These are phyloP conservation scores for Aspergillus ostianus DNA, from an alignment of 495 filamentous ascomycete species.

Conservation along the genomic window DNA sequence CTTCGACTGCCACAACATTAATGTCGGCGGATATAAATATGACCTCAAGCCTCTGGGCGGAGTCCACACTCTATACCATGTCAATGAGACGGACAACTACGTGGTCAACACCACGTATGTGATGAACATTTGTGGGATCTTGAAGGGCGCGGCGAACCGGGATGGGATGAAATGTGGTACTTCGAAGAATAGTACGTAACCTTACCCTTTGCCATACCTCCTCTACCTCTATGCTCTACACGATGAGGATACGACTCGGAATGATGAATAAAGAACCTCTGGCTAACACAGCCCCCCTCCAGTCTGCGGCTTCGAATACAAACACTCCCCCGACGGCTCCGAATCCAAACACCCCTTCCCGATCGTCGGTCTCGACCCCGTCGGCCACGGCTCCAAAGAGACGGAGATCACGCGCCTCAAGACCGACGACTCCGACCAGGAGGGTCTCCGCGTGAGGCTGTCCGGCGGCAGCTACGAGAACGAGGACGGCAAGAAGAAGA, in stretches of 20 bases:
- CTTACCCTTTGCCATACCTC: not conserved
- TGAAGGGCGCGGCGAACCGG: conserved; percentile 58
- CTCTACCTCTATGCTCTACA: too few relatives aligned
- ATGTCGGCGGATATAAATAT: conserved; percentile 56
- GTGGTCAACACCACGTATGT: conserved; percentile 77
- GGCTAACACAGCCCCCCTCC: conserved; percentile 10
- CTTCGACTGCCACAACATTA: conserved; percentile 64
- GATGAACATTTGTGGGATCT: conserved; percentile 74
- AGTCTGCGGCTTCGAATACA: conserved; percentile 79
- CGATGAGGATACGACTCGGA: too few relatives aligned
- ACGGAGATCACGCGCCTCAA: conserved; percentile 62
- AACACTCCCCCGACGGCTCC: conserved; percentile 39
- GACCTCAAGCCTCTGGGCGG: conserved; percentile 66
- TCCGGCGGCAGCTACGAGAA: conserved; percentile 61
- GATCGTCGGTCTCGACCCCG: conserved; percentile 67
- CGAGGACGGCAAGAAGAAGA: conserved; percentile 41
- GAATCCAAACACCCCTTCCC: conserved; percentile 52
- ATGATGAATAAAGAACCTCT: not conserved
- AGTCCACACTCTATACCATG: conserved; percentile 69
- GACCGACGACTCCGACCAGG: conserved; percentile 56
- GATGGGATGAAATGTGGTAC: conserved; percentile 63
- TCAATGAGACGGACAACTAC: conserved; percentile 45
- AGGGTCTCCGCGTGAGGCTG: conserved; percentile 70
- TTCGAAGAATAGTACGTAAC: conserved; percentile 39
- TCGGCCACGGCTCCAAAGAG: conserved; percentile 31